Evolutionary conservation across 2,329 filamentous ascomycete species (phyloP).

Genomic region (Zopfia rhizophila): DNA sequence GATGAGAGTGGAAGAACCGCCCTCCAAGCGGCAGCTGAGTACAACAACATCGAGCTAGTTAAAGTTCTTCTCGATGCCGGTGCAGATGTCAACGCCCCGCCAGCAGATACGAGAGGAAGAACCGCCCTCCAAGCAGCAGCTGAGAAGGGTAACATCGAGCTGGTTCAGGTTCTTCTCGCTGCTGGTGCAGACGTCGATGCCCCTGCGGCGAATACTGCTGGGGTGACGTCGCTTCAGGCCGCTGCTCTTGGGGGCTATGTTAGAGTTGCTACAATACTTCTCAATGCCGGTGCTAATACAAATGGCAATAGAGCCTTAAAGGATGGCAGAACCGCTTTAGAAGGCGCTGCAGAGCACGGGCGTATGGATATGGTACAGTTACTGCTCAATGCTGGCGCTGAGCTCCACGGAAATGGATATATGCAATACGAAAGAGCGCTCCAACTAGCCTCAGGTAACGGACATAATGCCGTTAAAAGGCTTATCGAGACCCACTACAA

Average conservation of each 20-base stretch:
- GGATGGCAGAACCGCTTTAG: constrained; percentile 33
- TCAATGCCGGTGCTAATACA: background rate
- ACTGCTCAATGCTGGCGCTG: constrained; percentile 33
- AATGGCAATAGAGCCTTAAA: constrained; percentile 8
- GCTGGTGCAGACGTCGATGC: background rate
- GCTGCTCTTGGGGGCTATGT: background rate
- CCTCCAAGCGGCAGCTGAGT: background rate
- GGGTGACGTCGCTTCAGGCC: background rate
- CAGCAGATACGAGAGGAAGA: background rate
- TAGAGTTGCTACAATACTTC: background rate
- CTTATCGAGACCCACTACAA: no score
- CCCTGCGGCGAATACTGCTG: background rate
- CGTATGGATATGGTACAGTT: constrained; percentile 40
- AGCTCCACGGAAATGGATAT: background rate
- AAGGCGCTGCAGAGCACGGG: constrained; percentile 38
- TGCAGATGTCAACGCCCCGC: constrained; percentile 6
- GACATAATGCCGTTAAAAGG: no score
- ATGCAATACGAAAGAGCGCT: constrained; percentile 2
- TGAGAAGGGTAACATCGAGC: no score
- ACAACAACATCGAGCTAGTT: background rate
- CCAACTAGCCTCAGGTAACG: constrained; percentile 1
- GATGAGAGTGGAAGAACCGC: background rate
- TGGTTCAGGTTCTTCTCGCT: no score
- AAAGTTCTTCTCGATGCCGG: background rate
- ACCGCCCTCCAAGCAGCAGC: constrained; percentile 1